Conservation (phyloP, 1,284 basidiomycete species). For the Xerocomus amazonicus region DNA sequence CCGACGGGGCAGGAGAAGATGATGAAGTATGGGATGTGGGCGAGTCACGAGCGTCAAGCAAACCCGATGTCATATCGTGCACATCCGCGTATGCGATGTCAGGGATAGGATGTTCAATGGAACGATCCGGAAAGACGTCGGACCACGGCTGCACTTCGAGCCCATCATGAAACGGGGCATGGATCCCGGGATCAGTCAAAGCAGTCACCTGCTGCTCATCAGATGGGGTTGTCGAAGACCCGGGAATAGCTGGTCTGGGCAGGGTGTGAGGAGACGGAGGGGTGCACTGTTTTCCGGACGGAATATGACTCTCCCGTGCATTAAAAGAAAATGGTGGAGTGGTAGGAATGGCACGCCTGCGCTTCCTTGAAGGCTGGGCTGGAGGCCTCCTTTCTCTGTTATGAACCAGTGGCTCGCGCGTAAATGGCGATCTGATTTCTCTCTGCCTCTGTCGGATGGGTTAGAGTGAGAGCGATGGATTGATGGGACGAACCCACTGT, state of each 20-base stretch:
- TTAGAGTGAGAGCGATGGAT: slow-evolving; percentile 14
- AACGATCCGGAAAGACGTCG: slow-evolving; percentile 11
- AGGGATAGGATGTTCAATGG: slow-evolving; percentile 6
- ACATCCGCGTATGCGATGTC: slow-evolving; percentile 15
- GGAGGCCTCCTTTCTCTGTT: slow-evolving; percentile 23
- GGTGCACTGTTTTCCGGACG: slow-evolving; percentile 22
- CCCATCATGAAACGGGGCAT: slow-evolving; percentile 6
- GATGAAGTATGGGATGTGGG: slow-evolving; percentile 20
- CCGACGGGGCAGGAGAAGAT: slow-evolving; percentile 23
- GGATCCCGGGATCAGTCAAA: slow-evolving; percentile 7
- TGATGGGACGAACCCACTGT: slow-evolving; percentile 22
- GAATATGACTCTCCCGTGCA: slow-evolving; percentile 18
- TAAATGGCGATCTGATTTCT: slow-evolving; percentile 21
- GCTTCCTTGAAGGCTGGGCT: slow-evolving; percentile 20
- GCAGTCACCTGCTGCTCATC: slow-evolving; percentile 12
- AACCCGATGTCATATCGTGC: slow-evolving; percentile 10
- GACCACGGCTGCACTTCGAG: slow-evolving; percentile 15
- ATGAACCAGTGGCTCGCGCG: slow-evolving; percentile 22
- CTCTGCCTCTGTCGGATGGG: slow-evolving; percentile 22
- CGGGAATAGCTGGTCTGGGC: slow-evolving; percentile 10
- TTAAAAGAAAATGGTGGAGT: slow-evolving; percentile 21
- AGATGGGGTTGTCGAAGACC: slow-evolving; percentile 7
- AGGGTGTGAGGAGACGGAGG: slow-evolving; percentile 5
- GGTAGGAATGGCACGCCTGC: slow-evolving; percentile 21
- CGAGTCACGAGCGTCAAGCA: slow-evolving; percentile 22